A percentile compares a stretch with the other conserved stretches of the same genome.
These are phyloP conservation scores for Pezicula rhizophila DNA, from an alignment of 2,329 filamentous ascomycete genomes.

Conservation along the genomic window DNA sequence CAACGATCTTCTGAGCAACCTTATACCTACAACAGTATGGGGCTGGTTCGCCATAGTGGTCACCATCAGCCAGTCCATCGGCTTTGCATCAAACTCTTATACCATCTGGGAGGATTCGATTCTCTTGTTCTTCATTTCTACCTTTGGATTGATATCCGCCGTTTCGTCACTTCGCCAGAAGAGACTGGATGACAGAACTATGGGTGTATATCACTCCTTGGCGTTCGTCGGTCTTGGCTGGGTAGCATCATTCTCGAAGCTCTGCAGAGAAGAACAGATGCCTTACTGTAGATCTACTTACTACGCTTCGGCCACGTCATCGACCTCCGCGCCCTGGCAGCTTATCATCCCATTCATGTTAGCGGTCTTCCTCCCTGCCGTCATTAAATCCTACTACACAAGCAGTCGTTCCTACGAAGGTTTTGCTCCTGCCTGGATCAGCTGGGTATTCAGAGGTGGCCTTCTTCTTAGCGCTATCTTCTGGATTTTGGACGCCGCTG, in stretches of 20 bases:
- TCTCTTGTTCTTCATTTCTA: slow-evolving; percentile 81
- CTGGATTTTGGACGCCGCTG: slow-evolving; percentile 85
- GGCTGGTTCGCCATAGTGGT: slow-evolving; percentile 80
- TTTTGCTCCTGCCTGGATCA: slow-evolving; percentile 78
- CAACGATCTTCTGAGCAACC: slow-evolving; percentile 32
- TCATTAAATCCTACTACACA: slow-evolving; percentile 73
- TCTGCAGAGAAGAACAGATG: slow-evolving; percentile 98
- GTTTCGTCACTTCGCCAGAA: slow-evolving; percentile 70
- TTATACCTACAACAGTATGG: slow-evolving; percentile 74
- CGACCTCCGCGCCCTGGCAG: slow-evolving; percentile 89
- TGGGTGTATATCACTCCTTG: slow-evolving; percentile 80
- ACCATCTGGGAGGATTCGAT: slow-evolving; percentile 99
- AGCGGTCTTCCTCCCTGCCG: slow-evolving; percentile 62
- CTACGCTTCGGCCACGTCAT: slow-evolving; percentile 86
- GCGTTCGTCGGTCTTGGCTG: slow-evolving; percentile 76
- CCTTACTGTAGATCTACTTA: slow-evolving; percentile 93
- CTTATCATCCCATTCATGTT: slow-evolving; percentile 72
- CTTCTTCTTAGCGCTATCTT: slow-evolving; percentile 72
- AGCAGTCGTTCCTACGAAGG: slow-evolving; percentile 85
- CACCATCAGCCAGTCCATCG: slow-evolving; percentile 79
- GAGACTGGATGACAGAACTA: slow-evolving; percentile 58
- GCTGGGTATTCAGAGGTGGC: slow-evolving; percentile 68
- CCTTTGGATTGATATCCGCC: slow-evolving; percentile 74
- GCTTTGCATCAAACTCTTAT: slow-evolving; percentile 96
- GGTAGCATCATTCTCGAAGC: slow-evolving; percentile 77